These are phyloP conservation scores for Gardenia jasminoides DNA, from an alignment of 257 asterid genomes.

Conservation along the genomic window DNA sequence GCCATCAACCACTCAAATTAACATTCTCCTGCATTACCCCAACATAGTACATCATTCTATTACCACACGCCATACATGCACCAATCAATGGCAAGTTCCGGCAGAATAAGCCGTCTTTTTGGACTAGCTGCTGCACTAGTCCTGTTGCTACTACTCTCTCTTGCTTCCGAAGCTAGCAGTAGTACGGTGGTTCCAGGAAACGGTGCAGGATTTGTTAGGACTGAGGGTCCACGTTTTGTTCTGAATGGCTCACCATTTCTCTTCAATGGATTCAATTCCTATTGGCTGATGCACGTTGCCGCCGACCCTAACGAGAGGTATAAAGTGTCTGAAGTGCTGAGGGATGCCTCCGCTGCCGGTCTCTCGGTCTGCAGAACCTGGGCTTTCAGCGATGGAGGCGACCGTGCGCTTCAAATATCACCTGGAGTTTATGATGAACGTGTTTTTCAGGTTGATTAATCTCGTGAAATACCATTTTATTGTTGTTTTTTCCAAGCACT, in stretches of 20 bases:
- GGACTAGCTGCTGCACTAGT: constrained; percentile 5
- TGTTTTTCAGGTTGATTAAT: constrained; percentile 51
- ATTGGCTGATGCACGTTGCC: constrained; percentile 79
- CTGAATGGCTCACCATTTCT: constrained; percentile 58
- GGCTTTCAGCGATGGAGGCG: constrained; percentile 74
- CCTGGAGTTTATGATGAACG: constrained; percentile 71
- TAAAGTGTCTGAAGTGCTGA: constrained; percentile 52
- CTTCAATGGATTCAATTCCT: constrained; percentile 74
- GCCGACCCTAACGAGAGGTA: constrained; percentile 44
- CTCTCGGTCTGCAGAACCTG: constrained; percentile 68
- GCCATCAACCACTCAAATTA: not conserved
- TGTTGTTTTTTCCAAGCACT: no score
- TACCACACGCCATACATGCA: not conserved
- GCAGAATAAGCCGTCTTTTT: not conserved
- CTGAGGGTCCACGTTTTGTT: constrained; percentile 44
- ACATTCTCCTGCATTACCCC: not conserved
- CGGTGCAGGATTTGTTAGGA: constrained; percentile 35
- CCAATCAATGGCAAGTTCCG: constrained; percentile 1
- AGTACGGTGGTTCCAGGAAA: constrained; percentile 13
- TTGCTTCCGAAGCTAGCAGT: constrained; percentile 17
- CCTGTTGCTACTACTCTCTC: not conserved
- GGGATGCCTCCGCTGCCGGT: constrained; percentile 56
- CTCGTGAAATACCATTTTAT: no score
- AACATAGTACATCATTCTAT: not conserved
- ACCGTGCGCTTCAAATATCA: constrained; percentile 48